A percentile compares a stretch with the other conserved stretches of the same genome.
phyloP scores from a whole-genome alignment of 805 yeast species.

The Peterozyma xylosa region DNA sequence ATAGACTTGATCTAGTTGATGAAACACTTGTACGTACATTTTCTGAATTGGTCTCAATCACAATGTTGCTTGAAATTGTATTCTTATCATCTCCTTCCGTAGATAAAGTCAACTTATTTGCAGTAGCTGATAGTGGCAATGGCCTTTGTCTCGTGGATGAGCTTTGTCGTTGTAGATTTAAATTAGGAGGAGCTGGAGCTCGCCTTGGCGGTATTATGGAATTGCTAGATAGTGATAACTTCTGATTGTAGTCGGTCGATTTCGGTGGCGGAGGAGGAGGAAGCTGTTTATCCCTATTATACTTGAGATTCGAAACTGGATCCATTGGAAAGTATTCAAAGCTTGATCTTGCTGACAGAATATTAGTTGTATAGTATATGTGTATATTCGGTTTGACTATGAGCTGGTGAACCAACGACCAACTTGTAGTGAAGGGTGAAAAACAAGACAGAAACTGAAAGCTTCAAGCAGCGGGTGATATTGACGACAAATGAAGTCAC shows the following conservation, averaged over 20 bases:
- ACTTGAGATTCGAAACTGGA: neutral
- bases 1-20: conserved; percentile 4
- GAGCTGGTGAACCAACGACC: no score
- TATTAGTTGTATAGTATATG: no score
- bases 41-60: neutral
- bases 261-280: neutral
- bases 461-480: no score
- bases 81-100: no score
- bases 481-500: no score
- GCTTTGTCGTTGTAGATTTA: neutral
- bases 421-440: no score
- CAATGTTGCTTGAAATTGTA: neutral
- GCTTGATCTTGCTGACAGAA: no score
- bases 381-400: no score
- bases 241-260: no score
- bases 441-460: no score
- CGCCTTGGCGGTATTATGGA: neutral
- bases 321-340: no score
- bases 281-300: conserved; percentile 4
- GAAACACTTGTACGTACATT: conserved; percentile 6
- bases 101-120: neutral
- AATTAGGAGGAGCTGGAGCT: neutral
- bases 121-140: neutral
- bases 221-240: neutral
- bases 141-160: neutral